phyloP scores from a whole-genome alignment of 2,329 filamentous ascomycete species.

The Colletotrichum sp. region DNA sequence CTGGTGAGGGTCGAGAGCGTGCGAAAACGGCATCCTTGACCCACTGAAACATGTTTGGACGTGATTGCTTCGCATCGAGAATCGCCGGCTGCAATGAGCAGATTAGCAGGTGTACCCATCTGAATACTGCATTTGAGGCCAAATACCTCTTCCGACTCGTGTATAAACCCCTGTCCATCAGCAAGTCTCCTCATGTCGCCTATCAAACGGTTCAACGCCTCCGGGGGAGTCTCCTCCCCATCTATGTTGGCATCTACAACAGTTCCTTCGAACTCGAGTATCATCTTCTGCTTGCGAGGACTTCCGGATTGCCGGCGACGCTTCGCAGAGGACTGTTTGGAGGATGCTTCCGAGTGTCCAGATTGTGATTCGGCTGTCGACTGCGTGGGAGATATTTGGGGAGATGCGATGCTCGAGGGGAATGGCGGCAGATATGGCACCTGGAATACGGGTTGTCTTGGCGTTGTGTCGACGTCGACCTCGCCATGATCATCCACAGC shows the following conservation, averaged over 20 bases:
- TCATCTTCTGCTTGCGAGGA: neutral
- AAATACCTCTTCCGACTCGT: neutral
- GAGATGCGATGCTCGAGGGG: neutral
- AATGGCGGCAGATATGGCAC: neutral
- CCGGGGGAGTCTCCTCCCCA: neutral
- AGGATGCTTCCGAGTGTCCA: neutral
- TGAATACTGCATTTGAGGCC: neutral
- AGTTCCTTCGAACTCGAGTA: neutral
- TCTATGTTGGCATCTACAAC: neutral
- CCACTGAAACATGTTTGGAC: neutral
- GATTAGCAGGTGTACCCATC: neutral
- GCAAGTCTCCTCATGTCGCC: neutral
- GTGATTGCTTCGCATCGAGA: neutral
- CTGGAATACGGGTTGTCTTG: neutral
- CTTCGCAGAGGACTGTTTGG: neutral
- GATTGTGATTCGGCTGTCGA: neutral
- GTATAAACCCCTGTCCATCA: neutral
- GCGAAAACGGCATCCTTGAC: neutral
- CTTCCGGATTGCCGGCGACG: neutral
- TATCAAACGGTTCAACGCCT: neutral
- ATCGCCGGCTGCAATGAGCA: neutral
- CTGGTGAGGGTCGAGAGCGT: neutral
- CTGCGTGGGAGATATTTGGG: neutral
- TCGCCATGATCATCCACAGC: neutral
- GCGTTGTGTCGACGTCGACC: neutral